A percentile compares a stretch with the other conserved stretches of the same genome.
phyloP scores from a whole-genome alignment of 2,329 filamentous ascomycete genomes.

The Capronia americana region DNA sequence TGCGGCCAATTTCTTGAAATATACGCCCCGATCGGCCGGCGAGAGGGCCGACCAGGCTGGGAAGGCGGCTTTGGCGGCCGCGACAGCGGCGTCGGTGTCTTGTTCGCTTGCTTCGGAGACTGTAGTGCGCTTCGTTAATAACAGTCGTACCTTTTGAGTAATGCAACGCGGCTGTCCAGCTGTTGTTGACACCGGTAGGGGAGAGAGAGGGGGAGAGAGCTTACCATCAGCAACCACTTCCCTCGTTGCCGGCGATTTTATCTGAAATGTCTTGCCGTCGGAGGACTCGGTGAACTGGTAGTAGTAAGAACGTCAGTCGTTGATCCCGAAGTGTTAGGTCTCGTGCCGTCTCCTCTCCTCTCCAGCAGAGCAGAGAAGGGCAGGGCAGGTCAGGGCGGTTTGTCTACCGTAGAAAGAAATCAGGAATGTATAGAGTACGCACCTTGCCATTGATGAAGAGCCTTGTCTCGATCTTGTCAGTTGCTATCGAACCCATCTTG shows the following conservation, averaged over 20 bases:
- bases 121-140: conserved; percentile 24
- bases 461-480: conserved; percentile 42
- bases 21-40: conserved; percentile 43
- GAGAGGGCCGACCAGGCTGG: conserved; percentile 49
- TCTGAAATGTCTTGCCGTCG: conserved; percentile 42
- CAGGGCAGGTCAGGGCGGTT: no score
- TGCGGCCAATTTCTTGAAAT: conserved; percentile 45
- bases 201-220: not conserved
- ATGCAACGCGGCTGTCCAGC: no score
- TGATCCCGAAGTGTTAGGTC: no score
- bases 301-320: not conserved
- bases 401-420: not conserved
- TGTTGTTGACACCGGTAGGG: no score
- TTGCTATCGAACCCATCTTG: conserved; percentile 33
- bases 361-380: no score
- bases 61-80: conserved; percentile 48
- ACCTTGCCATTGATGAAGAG: conserved; percentile 47
- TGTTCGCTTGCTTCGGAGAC: conserved; percentile 44
- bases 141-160: not conserved
- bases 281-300: conserved; percentile 42
- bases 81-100: conserved; percentile 48
- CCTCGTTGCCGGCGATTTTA: conserved; percentile 43
- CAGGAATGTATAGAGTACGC: not conserved
- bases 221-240: conserved; percentile 43
- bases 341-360: not conserved